A percentile compares a stretch with the other conserved stretches of the same genome.
Conservation (phyloP, 169 alveolate species). For the Cryptosporidium ryanae region DNA sequence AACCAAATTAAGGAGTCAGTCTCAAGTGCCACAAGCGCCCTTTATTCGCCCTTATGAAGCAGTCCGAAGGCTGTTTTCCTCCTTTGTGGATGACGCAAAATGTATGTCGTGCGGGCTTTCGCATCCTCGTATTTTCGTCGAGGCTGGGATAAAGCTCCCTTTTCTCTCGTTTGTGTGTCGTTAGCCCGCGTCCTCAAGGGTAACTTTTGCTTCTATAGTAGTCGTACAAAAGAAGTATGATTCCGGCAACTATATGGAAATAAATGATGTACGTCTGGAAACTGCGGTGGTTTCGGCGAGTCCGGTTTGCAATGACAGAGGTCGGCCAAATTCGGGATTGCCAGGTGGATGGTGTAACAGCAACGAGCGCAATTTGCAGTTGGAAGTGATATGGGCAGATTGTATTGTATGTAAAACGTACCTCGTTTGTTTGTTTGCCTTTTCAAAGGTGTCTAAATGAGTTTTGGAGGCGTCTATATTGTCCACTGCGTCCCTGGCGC, state of each 20-base stretch:
- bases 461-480: conserved; percentile 16
- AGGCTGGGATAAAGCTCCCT: not conserved
- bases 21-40: conserved; percentile 27
- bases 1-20: conserved; percentile 66
- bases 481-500: conserved; percentile 54
- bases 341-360: not conserved
- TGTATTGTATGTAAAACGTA: conserved; percentile 2
- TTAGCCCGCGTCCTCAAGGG: not conserved
- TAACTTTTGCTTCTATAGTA: conserved; percentile 28
- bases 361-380: too few relatives aligned
- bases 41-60: conserved; percentile 53
- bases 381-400: not conserved
- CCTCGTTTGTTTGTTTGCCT: conserved; percentile 6
- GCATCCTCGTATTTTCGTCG: too few relatives aligned
- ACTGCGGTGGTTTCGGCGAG: not conserved
- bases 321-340: not conserved
- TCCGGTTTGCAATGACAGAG: not conserved
- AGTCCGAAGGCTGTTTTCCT: too few relatives aligned
- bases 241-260: conserved; percentile 46
- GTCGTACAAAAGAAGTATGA: conserved; percentile 29
- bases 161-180: too few relatives aligned
- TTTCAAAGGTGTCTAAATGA: conserved; percentile 27
- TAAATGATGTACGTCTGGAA: conserved; percentile 16
- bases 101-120: too few relatives aligned
- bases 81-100: too few relatives aligned